phyloP scores from a whole-genome alignment of 129 eudicot genomes.

The Tanacetum coccineum region DNA sequence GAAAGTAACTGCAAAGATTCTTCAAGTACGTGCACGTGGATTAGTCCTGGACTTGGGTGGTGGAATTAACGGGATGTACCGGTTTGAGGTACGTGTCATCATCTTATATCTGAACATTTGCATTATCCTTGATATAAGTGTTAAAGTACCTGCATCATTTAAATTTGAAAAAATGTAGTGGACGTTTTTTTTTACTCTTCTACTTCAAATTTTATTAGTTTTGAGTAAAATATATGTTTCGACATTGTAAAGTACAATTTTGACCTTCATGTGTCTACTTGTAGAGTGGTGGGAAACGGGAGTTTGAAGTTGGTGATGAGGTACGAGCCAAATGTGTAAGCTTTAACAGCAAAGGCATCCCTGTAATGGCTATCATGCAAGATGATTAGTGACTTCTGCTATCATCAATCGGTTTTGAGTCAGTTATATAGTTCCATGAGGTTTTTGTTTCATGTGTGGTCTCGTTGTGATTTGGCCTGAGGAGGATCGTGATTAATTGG shows the following conservation, averaged over 20 bases:
- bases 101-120: background rate
- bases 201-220: background rate
- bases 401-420: background rate
- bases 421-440: conserved; percentile 1
- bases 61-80: conserved; percentile 73
- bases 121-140: background rate
- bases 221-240: background rate
- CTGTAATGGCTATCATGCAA: conserved; percentile 54
- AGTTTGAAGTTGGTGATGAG: conserved; percentile 57
- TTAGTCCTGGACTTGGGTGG: conserved; percentile 87
- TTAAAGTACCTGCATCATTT: background rate
- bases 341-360: conserved; percentile 71
- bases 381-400: conserved; percentile 27
- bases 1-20: conserved; percentile 58
- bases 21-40: conserved; percentile 81
- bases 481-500: conserved; percentile 13
- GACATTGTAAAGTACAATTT: conserved; percentile 4
- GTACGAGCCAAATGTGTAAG: conserved; percentile 54
- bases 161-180: no score
- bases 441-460: background rate
- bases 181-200: background rate
- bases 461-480: conserved; percentile 8
- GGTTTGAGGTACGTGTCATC: conserved; percentile 61
- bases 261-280: conserved; percentile 9
- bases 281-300: conserved; percentile 44